Conservation (phyloP, 345 rosid species). For the Eucalyptus curtisii region DNA sequence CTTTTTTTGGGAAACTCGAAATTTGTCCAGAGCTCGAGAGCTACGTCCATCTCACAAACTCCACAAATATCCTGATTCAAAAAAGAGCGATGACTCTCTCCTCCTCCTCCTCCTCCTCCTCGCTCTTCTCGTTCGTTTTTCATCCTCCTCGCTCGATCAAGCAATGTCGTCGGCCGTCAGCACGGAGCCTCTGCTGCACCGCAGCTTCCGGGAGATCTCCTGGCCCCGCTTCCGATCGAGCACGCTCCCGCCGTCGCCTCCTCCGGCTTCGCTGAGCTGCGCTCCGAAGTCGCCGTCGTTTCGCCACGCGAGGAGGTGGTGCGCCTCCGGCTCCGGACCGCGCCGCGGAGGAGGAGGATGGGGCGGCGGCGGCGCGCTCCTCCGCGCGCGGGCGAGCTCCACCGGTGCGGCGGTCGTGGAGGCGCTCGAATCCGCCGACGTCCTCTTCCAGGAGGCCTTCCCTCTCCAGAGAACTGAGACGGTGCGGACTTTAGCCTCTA, state of each 20-base stretch:
- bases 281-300: slow-evolving; percentile 3
- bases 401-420: slow-evolving; percentile 32
- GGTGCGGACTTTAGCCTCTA: slow-evolving; percentile 15
- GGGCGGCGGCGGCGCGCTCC: neutral
- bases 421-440: slow-evolving; percentile 22
- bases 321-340: slow-evolving; percentile 1
- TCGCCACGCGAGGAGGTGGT: slow-evolving; percentile 7
- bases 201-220: neutral
- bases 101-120: neutral
- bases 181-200: slow-evolving; percentile 25
- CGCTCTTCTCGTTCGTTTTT: neutral
- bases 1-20: neutral
- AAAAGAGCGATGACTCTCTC: neutral
- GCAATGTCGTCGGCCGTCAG: slow-evolving; percentile 33
- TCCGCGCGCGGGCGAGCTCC: slow-evolving; percentile 26
- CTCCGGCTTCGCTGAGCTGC: slow-evolving; percentile 5
- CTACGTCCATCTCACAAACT: neutral
- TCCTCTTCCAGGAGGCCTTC: slow-evolving; percentile 39
- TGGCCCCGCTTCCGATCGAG: neutral
- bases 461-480: slow-evolving; percentile 44
- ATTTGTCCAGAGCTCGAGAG: neutral
- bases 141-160: neutral
- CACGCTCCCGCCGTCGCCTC: neutral
- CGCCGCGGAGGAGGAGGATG: neutral
- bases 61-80: neutral